phyloP scores from a whole-genome alignment of 441 rosid species.

The Populus trichocarpa region DNA sequence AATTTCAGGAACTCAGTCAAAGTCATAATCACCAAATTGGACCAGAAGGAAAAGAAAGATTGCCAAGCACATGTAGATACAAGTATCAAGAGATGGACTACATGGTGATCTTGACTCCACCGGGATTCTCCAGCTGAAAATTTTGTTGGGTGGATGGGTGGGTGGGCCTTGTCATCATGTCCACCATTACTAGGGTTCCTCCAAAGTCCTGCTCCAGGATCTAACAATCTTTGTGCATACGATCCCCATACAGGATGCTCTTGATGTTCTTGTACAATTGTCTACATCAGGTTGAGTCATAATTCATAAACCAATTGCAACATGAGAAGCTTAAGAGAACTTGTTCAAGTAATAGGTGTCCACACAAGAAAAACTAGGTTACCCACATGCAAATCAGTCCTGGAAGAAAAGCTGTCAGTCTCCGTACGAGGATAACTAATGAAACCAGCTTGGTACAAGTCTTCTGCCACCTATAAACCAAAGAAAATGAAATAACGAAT shows the following conservation, averaged over 20 bases:
- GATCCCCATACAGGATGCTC: conserved; percentile 89
- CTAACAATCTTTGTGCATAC: conserved; percentile 76
- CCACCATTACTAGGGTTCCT: conserved; percentile 93
- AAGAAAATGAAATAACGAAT: conserved; percentile 7
- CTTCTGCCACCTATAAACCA: conserved; percentile 84
- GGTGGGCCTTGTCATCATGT: conserved; percentile 98
- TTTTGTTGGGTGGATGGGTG: conserved; percentile 96
- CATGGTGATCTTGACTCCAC: conserved; percentile 94
- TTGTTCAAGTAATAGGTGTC: conserved; percentile 1
- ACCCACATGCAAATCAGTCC: conserved; percentile 92
- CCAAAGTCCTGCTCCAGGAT: conserved; percentile 78
- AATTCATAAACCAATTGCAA: background rate
- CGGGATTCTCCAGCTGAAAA: conserved; percentile 76
- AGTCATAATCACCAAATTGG: background rate
- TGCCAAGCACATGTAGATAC: conserved; percentile 8
- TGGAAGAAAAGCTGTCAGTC: conserved; percentile 79
- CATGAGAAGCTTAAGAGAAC: background rate
- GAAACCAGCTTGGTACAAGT: conserved; percentile 91
- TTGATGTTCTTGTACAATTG: conserved; percentile 80
- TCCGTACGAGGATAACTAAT: conserved; percentile 99
- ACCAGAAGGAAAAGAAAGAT: background rate
- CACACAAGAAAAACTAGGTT: conserved; percentile 23
- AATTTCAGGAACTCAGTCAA: conserved; percentile 13
- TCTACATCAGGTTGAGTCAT: conserved; percentile 38
- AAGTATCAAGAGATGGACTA: conserved; percentile 24